Conservation (phyloP, 108 stramenopile genomes). For the Cylindrotheca closterium region DNA sequence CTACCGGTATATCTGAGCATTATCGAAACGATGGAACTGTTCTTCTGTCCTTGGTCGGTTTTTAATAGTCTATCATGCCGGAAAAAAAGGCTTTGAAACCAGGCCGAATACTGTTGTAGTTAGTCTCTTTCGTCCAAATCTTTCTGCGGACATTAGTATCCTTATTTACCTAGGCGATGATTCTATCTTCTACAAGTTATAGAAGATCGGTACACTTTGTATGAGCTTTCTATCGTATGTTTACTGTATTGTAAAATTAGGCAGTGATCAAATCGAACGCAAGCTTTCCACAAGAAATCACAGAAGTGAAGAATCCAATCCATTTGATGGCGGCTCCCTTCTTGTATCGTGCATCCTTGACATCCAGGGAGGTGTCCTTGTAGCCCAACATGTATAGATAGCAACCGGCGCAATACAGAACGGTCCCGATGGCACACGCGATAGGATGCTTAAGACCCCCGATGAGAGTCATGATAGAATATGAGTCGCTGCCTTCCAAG, state of each 20-base stretch:
- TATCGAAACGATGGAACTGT: too few species aligned
- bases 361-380: slow-evolving; percentile 62
- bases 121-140: too few species aligned
- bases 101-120: too few species aligned
- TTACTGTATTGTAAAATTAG: background rate
- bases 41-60: too few species aligned
- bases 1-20: too few species aligned
- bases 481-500: slow-evolving; percentile 48
- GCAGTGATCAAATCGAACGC: slow-evolving; percentile 19
- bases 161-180: too few species aligned
- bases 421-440: slow-evolving; percentile 35
- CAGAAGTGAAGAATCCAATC: slow-evolving; percentile 53
- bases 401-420: slow-evolving; percentile 51
- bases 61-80: too few species aligned
- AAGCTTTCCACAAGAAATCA: slow-evolving; percentile 15
- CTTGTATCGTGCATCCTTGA: slow-evolving; percentile 66
- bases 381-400: slow-evolving; percentile 66
- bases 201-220: too few species aligned
- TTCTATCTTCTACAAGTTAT: too few species aligned
- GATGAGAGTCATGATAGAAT: slow-evolving; percentile 53
- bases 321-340: slow-evolving; percentile 62
- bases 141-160: too few species aligned
- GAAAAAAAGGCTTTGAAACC: too few species aligned
- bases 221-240: too few species aligned
- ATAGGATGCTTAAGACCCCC: slow-evolving; percentile 83